A percentile compares a stretch with the other conserved stretches of the same genome.
These are phyloP conservation scores for Metarhizium humberi DNA, from an alignment of 2,329 filamentous ascomycete species.

Conservation along the genomic window DNA sequence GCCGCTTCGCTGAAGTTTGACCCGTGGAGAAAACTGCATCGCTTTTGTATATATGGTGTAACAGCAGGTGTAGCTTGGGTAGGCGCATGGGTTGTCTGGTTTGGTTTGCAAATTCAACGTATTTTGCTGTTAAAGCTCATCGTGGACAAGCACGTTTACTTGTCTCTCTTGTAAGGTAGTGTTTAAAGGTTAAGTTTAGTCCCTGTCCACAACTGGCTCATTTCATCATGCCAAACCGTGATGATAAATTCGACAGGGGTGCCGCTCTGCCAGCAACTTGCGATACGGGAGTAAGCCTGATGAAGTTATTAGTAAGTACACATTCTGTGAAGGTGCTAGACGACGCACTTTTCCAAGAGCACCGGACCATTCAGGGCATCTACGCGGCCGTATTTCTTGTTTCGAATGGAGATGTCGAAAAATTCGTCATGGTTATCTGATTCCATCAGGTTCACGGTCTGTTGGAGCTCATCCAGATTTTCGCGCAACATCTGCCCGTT, in stretches of 20 bases:
- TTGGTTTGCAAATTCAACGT: constrained; percentile 2
- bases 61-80: background rate
- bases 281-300: constrained; percentile 55
- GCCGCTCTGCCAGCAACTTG: constrained; percentile 50
- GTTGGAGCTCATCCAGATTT: constrained; percentile 85
- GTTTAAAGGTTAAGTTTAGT: background rate
- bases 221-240: constrained; percentile 57
- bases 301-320: constrained; percentile 14
- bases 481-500: constrained; percentile 78
- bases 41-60: background rate
- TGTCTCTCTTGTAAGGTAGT: background rate
- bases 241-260: constrained; percentile 64
- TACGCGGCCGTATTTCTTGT: constrained; percentile 89
- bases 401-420: constrained; percentile 81
- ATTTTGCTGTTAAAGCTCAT: constrained; percentile 7
- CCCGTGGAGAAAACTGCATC: background rate
- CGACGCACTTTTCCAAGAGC: constrained; percentile 76
- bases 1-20: background rate
- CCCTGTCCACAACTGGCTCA: constrained; percentile 7
- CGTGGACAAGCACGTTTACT: constrained; percentile 4
- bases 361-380: constrained; percentile 83
- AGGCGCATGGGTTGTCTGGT: constrained; percentile 11
- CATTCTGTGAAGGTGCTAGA: background rate
- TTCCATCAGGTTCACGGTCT: constrained; percentile 83
- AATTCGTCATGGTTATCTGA: constrained; percentile 92